phyloP scores from a whole-genome alignment of 1,284 basidiomycete genomes.

The Ceratobasidium theobromae region DNA sequence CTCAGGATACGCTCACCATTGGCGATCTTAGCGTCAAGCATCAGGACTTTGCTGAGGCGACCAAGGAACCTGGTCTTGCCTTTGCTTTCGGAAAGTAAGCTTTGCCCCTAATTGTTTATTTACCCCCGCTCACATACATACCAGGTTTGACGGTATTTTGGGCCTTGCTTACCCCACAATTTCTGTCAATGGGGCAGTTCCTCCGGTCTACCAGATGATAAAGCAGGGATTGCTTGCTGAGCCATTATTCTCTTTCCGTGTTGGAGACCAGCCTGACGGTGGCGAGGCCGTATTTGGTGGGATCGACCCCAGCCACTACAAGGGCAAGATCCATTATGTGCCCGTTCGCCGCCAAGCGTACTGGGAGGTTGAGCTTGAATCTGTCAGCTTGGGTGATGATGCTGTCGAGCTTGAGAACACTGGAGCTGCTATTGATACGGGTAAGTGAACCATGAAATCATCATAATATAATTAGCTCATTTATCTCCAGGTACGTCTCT shows the following conservation, averaged over 20 bases:
- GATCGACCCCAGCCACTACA: constrained; percentile 77
- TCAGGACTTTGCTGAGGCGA: constrained; percentile 95
- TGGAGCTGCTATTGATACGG: constrained; percentile 96
- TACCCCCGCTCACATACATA: not conserved
- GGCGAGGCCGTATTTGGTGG: constrained; percentile 96
- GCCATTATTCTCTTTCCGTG: constrained; percentile 92
- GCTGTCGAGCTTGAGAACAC: constrained; percentile 84
- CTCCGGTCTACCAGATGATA: constrained; percentile 96
- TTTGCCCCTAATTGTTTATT: not conserved
- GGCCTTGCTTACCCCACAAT: constrained; percentile 97
- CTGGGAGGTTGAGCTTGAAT: constrained; percentile 96
- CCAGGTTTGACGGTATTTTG: constrained; percentile 92
- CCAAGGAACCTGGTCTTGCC: constrained; percentile 94
- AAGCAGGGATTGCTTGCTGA: constrained; percentile 79
- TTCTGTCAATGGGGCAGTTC: constrained; percentile 89
- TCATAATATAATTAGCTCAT: constrained; percentile 36
- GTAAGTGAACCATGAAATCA: constrained; percentile 46
- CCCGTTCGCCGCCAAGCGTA: constrained; percentile 96
- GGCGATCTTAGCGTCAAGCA: constrained; percentile 78
- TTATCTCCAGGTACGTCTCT: constrained; percentile 74
- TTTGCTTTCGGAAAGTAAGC: constrained; percentile 95
- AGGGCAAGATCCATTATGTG: constrained; percentile 82
- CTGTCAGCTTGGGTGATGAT: constrained; percentile 82
- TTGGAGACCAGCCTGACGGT: constrained; percentile 85
- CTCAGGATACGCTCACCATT: constrained; percentile 79